A percentile compares a stretch with the other conserved stretches of the same genome.
Evolutionary conservation across 2,329 filamentous ascomycete genomes (phyloP).

Genomic region (Penicillium vulpinum): DNA sequence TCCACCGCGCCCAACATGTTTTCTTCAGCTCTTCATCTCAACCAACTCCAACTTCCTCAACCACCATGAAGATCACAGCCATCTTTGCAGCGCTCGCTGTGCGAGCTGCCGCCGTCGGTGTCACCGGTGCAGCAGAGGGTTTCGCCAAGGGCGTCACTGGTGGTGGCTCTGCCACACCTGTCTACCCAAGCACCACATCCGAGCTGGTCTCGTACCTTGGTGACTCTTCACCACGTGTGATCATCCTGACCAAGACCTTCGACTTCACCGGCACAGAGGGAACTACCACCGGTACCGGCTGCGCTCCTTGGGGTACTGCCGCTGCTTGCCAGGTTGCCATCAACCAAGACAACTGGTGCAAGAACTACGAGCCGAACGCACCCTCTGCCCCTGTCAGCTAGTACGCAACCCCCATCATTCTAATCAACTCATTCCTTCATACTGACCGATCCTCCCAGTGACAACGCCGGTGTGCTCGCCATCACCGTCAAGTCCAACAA

Average conservation of each 20-base stretch:
- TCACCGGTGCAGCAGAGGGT: conserved; percentile 45
- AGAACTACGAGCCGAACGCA: conserved; percentile 58
- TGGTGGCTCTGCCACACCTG: conserved; percentile 56
- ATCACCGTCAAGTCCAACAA: conserved; percentile 61
- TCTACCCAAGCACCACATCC: conserved; percentile 54
- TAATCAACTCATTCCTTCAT: neutral
- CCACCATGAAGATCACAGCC: conserved; percentile 19
- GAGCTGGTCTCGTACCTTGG: conserved; percentile 62
- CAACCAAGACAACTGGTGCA: conserved; percentile 61
- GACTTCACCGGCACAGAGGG: conserved; percentile 58
- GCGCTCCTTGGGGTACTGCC: conserved; percentile 59
- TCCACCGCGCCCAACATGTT: neutral
- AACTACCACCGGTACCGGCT: conserved; percentile 52
- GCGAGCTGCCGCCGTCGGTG: conserved; percentile 23
- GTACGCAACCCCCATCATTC: neutral
- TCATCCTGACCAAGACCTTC: conserved; percentile 46
- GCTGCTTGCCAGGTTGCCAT: conserved; percentile 60
- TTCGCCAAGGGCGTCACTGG: conserved; percentile 60
- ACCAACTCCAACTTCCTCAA: neutral
- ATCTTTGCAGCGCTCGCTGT: conserved; percentile 22
- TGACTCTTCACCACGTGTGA: conserved; percentile 56
- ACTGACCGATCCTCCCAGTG: conserved; percentile 22
- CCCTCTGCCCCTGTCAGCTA: conserved; percentile 47
- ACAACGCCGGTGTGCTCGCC: conserved; percentile 54
- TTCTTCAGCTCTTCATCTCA: conserved; percentile 3